Evolutionary conservation across 805 yeast species (phyloP).

Genomic region (Cyberlindnera euphorbiiphila): DNA sequence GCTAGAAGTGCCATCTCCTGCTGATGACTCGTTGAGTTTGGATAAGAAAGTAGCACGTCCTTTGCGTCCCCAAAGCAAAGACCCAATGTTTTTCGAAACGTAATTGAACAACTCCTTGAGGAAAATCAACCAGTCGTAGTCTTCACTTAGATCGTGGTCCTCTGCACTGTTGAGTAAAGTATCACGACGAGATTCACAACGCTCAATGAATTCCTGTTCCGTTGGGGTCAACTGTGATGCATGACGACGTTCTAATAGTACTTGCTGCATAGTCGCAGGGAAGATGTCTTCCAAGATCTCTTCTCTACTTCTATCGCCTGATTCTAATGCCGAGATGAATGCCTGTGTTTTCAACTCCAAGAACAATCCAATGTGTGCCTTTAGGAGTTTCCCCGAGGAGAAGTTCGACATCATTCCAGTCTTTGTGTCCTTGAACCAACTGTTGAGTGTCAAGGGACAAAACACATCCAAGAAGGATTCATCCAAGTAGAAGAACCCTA

Average conservation of each 20-base stretch:
- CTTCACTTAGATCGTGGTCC: slow-evolving; percentile 54
- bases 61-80: slow-evolving; percentile 65
- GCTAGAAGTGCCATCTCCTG: background rate
- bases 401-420: slow-evolving; percentile 16
- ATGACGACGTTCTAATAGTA: slow-evolving; percentile 35
- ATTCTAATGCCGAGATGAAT: slow-evolving; percentile 79
- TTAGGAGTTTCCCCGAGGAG: slow-evolving; percentile 53
- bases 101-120: slow-evolving; percentile 76
- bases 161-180: slow-evolving; percentile 45
- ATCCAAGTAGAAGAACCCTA: slow-evolving; percentile 83
- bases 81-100: slow-evolving; percentile 68
- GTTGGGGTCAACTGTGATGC: slow-evolving; percentile 53
- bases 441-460: slow-evolving; percentile 58
- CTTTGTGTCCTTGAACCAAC: slow-evolving; percentile 14
- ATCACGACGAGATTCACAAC: slow-evolving; percentile 70
- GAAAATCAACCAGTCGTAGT: slow-evolving; percentile 84
- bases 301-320: slow-evolving; percentile 51
- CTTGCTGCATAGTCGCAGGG: slow-evolving; percentile 54
- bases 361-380: slow-evolving; percentile 74
- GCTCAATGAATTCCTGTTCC: slow-evolving; percentile 71
- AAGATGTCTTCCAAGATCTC: slow-evolving; percentile 74
- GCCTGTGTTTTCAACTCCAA: slow-evolving; percentile 94
- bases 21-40: slow-evolving; percentile 10
- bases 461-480: slow-evolving; percentile 83
- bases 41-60: slow-evolving; percentile 29